Base-by-base conservation (phyloP, 169 alveolate genomes). In the Plasmodium fragile region DNA sequence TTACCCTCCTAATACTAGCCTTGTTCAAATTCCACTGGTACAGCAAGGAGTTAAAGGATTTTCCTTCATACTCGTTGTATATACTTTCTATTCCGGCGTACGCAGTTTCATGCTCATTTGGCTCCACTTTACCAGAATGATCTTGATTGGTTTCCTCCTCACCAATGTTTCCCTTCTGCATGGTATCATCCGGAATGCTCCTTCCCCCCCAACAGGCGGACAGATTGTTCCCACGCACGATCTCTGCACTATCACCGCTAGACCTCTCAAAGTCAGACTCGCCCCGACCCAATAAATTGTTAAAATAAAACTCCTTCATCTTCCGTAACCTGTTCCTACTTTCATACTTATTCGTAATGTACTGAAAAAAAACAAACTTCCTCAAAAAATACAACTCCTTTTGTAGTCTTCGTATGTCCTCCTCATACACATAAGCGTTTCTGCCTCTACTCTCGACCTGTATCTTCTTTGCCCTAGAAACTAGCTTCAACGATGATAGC, bases 381-480 rank as follows among this genome's bases (percentile, higher is more conserved):
- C 73, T 91, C 92, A 91, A 77, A 79, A 91, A 91, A 70, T 71
- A 36, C 75, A 91, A 77, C 75, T 91, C 94, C 39, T 53, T 91
- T 55, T 81, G 81, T 59, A 91, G 53, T 81, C 73, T 91, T 81
- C 75, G 81, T 81, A 81, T 85, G 16, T 85, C 91, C 41, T 91
- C 94, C 71, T 89, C 94, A 81, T 71, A 79, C 36, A 70, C 55
- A 41, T 59, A 41, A 2, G 85, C 53, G 30, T 49, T 91, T 25
- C 11, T 39, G 4, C 77, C 36, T 39, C 83, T 91, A n/a, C 73
- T 91, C 32, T 70, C 81, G 30, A 87, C 72, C 30, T 90, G 92
- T 34, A 95, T 95, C 39, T 92, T 92, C 45, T 94, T 95, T 55
- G 97, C 97, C 65, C 94, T 84, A 1, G 94, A 91, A n/a, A 94